Evolutionary conservation across 202 grass and related monocot genomes (phyloP).

Genomic region (Eragrostis tef): DNA sequence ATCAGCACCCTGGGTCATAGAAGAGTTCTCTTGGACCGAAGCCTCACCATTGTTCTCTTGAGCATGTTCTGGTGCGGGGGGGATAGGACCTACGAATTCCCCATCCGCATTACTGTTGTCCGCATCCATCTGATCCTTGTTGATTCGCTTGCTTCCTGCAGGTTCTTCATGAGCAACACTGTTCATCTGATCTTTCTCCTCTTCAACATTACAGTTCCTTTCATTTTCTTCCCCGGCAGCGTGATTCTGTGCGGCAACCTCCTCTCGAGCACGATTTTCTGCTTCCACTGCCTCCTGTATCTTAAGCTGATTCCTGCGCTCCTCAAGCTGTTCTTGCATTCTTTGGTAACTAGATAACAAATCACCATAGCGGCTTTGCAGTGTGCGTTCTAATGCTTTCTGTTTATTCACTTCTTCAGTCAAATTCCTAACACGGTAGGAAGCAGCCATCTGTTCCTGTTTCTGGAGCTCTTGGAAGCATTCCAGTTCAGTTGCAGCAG

Average conservation of each 20-base stretch:
- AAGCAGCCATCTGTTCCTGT: constrained; percentile 74
- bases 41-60: constrained; percentile 21
- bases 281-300: constrained; percentile 56
- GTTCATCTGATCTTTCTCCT: constrained; percentile 30
- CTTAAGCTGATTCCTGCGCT: constrained; percentile 55
- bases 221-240: constrained; percentile 52
- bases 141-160: constrained; percentile 37
- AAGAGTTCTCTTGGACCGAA: constrained; percentile 17
- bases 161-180: constrained; percentile 19
- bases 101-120: constrained; percentile 27
- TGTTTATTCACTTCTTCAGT: constrained; percentile 82
- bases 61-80: constrained; percentile 17
- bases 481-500: constrained; percentile 75
- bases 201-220: constrained; percentile 34
- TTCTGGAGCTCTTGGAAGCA: constrained; percentile 92
- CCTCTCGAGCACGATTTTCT: constrained; percentile 45
- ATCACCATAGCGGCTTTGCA: constrained; percentile 71
- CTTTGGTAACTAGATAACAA: constrained; percentile 60
- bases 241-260: constrained; percentile 31
- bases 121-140: constrained; percentile 45
- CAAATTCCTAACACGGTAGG: constrained; percentile 63
- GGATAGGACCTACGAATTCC: constrained; percentile 43
- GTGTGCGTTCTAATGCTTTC: constrained; percentile 68
- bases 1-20: background rate
- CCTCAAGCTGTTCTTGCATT: constrained; percentile 63